phyloP scores from a whole-genome alignment of 345 rosid genomes.

The Camelina sativa region DNA sequence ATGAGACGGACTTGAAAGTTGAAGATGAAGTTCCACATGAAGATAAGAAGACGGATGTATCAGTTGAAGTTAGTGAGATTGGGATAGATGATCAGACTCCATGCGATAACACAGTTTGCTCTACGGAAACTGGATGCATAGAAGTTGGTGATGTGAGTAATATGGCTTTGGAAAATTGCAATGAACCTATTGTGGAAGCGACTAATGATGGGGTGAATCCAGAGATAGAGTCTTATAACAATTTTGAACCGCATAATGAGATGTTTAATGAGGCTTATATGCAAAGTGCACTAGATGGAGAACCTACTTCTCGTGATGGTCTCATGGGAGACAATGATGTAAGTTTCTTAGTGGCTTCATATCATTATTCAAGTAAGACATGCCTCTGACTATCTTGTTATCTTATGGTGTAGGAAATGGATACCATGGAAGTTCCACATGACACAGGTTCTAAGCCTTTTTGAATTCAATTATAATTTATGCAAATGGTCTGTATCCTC shows the following conservation, averaged over 20 bases:
- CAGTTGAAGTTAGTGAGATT: slow-evolving; percentile 43
- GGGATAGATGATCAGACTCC: slow-evolving; percentile 40
- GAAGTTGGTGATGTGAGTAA: slow-evolving; percentile 46
- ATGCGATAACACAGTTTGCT: slow-evolving; percentile 36
- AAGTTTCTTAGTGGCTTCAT: slow-evolving; percentile 45
- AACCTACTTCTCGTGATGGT: slow-evolving; percentile 39
- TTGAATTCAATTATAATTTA: slow-evolving; percentile 6
- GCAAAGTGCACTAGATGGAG: slow-evolving; percentile 48
- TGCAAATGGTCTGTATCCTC: slow-evolving; percentile 22
- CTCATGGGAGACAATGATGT: slow-evolving; percentile 50
- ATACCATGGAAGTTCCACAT: slow-evolving; percentile 52
- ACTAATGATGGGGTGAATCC: slow-evolving; percentile 46
- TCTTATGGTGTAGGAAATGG: slow-evolving; percentile 68
- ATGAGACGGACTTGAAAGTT: slow-evolving; percentile 45
- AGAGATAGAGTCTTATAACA: slow-evolving; percentile 48
- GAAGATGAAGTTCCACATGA: slow-evolving; percentile 46
- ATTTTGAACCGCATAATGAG: slow-evolving; percentile 45
- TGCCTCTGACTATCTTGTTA: slow-evolving; percentile 22
- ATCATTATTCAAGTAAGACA: slow-evolving; percentile 26
- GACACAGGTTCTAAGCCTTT: slow-evolving; percentile 78
- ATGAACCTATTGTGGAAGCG: slow-evolving; percentile 46
- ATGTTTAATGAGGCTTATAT: slow-evolving; percentile 41
- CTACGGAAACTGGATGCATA: slow-evolving; percentile 35
- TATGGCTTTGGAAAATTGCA: slow-evolving; percentile 45
- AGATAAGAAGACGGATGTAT: slow-evolving; percentile 49